Base-by-base conservation (phyloP, 345 rosid genomes). In the Populus pruinosa region DNA sequence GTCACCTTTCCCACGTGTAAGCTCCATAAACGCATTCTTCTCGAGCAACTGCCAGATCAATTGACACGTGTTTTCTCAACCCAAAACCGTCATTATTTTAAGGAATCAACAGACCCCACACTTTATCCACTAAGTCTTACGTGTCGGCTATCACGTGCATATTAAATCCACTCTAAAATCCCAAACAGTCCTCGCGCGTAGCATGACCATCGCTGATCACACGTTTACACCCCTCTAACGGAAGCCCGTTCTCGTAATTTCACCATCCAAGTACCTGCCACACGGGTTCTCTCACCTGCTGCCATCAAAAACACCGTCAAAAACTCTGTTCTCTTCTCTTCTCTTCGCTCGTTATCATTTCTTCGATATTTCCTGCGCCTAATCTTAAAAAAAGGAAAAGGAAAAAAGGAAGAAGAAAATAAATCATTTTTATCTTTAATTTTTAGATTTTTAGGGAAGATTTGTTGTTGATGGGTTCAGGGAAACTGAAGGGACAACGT, bases 401-500 rank as follows among this genome's bases (percentile, higher is more conserved):
- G 56, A 25, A 31, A 39, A 69, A 69, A 69, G 3, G 3, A 36
- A 55, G 18, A 71, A 70, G 8, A 43, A 44, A 43, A 47, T 18
- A 53, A 53, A 53, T 53, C 59, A 53, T 53, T 18, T 53, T 53
- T 50, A 50, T 50, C 50, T 44, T 44, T 44, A 12, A 3, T 20
- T 53, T 20, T 20, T 6, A 16, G 6, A 53, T 53, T 20, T 53
- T 25, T 6, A 11, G 14, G 16, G 64, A 59, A 59, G 64, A n/a
- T 59, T 59, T 59, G 81, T 93, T 90, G 83, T 84, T 94, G 89
- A 90, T 90, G 92, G 91, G 85, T 81, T 85, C 95, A 63, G 92
- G 86, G 63, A 87, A 85, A 62, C 50, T 81, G 27, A 88, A 83
- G 71, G 82, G 88, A 33, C 98, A 85, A 53, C 81, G 83, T 56